phyloP scores from a whole-genome alignment of 164 flowering plant species.

The Aristolochia contorta region DNA sequence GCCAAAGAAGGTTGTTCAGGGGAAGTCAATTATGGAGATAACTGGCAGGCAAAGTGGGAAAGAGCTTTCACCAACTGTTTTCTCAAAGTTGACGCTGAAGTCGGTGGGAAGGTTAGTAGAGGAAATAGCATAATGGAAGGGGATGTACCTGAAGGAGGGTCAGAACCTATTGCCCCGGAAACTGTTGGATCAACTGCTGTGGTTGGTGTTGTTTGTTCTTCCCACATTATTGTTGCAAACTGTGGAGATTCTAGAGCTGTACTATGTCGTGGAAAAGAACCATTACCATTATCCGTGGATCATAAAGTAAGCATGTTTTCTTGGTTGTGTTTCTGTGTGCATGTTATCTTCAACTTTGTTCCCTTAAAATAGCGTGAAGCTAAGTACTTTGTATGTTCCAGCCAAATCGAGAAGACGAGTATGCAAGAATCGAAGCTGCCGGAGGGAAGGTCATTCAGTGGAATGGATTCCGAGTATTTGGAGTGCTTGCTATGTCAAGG shows the following conservation, averaged over 20 bases:
- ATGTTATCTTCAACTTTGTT: background rate
- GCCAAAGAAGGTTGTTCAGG: conserved; percentile 15
- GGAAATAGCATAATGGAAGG: conserved; percentile 6
- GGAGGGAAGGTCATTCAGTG: conserved; percentile 92
- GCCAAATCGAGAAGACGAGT: conserved; percentile 92
- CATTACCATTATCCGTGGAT: conserved; percentile 63
- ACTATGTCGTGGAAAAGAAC: conserved; percentile 80
- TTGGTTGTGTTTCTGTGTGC: background rate
- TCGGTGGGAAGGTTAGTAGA: conserved; percentile 30
- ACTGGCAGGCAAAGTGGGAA: conserved; percentile 43
- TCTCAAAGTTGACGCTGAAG: conserved; percentile 54
- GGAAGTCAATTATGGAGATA: conserved; percentile 11
- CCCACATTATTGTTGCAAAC: conserved; percentile 80
- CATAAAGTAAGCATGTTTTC: conserved; percentile 55
- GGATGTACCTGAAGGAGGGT: conserved; percentile 11
- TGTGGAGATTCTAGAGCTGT: conserved; percentile 98
- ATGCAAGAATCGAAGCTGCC: conserved; percentile 74
- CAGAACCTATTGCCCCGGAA: conserved; percentile 55
- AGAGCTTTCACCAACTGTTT: conserved; percentile 47
- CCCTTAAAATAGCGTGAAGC: too few relatives aligned
- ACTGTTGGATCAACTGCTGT: conserved; percentile 95
- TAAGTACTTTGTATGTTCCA: conserved; percentile 14
- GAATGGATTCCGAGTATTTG: conserved; percentile 84
- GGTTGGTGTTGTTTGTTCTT: conserved; percentile 65
- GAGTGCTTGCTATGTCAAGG: conserved; percentile 70